Evolutionary conservation across 1,139 yeast genomes (phyloP), one percentile per base, ranked within the genome.

Genomic region (Geotrichum cucujoidarum): DNA sequence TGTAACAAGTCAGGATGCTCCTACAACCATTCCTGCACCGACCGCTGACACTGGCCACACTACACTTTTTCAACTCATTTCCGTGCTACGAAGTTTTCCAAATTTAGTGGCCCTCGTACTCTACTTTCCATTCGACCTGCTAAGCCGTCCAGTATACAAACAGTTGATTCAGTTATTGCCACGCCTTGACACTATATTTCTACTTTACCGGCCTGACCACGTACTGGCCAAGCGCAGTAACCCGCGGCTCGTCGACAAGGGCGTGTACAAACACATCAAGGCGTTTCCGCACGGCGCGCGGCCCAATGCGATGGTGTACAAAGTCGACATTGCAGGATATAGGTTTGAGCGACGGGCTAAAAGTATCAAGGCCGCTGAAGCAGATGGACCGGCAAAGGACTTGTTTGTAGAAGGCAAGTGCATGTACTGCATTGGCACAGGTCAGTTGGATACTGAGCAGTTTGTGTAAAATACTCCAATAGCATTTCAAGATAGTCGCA

Each of bases 181-280:
- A 10, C 24, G 25, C 16, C 31, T 37, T 4, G 6, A 24, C 11
- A 14, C 21, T 2, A 17, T 37, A 8, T 37, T 24, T 16, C 40
- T 37, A n/a, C 25, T 37, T 10, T 37, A 37, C 32, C 31, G 40
- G 7, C 40, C 40, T 7, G 32, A 37, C 13, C n/a, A 32, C 21
- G 32, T 24, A 10, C 6, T 17, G 14, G 16, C 31, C 6, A 14
- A 6, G 16, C 29, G 25, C 3, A 20, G 39, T 16, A n/a, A n/a
- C n/a, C n/a, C n/a, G n/a, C n/a, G n/a, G n/a, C n/a, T n/a, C n/a
- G n/a, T n/a, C n/a, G 18, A 31, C 16, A 8, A 10, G 38, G 40
- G 30, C 11, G 21, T 36, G 6, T 22, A 10, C 13, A n/a, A 16
- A 30, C 21, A 13, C 21, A 21, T 36, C 17, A 20, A 20, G 17